Evolutionary conservation across 305 asterid species (phyloP), one percentile per base, ranked within the genome.

Genomic region (Fraxinus latifolia): DNA sequence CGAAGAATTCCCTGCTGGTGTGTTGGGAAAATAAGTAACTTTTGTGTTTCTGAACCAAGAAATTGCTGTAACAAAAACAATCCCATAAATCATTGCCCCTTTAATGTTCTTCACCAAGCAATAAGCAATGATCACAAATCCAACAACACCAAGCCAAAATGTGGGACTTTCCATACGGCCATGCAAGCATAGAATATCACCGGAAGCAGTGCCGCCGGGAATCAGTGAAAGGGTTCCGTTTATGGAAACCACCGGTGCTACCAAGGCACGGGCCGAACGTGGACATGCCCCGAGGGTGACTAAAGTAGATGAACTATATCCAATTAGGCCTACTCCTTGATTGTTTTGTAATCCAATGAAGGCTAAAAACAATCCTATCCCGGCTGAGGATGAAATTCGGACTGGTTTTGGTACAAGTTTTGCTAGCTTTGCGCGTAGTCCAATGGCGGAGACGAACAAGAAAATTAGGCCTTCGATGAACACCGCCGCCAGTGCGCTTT

Each of bases 71-170:
- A 96, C 97, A 70, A 96, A 92, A 11, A 96, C 75, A 42, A 94
- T 90, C 4, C 99, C 98, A 86, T 93, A 96, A 42, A 93, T 94
- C 98, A 94, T 96, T 0, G 97, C 99, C 0, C 99, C 99, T 21
- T 96, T 96, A 0, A 96, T 55, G 23, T 92, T 88, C 42, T 90
- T 96, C 55, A 93, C 95, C 80, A 96, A 68, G 79, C 97, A 94
- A 68, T 90, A 96, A 0, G 95, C 89, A 4, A 96, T 96, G 12
- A 93, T 91, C 0, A 96, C 88, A 36, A 96, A 96, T 11, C 99
- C 99, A 0, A 93, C 88, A 0, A 96, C 80, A 0, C 89, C 99
- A 0, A 96, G 92, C 98, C 99, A 96, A 73, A 96, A 91, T 0
- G 98, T 96, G 3, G 94, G 90, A 82, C 97, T 94, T 74, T 90